A percentile compares a stretch with the other conserved stretches of the same genome.
phyloP scores from a whole-genome alignment of 495 filamentous ascomycete species.

The Darksidea phi region DNA sequence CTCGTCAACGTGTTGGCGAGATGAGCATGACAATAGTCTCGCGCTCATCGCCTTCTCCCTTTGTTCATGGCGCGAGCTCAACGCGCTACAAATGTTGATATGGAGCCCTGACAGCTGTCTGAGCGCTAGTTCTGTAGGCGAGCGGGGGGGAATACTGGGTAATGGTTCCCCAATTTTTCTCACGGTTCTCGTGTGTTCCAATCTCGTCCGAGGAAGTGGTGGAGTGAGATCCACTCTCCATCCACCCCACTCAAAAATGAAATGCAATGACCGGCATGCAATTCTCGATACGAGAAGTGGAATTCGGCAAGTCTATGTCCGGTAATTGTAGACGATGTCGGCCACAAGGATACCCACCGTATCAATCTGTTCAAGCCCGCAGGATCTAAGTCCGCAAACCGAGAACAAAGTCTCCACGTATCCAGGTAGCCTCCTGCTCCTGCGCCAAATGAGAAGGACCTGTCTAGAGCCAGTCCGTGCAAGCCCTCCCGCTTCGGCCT shows the following conservation, averaged over 20 bases:
- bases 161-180: no score
- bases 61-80: conserved; percentile 2
- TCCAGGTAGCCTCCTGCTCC: conserved; percentile 10
- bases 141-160: not conserved
- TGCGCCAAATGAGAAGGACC: not conserved
- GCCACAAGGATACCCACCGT: conserved; percentile 11
- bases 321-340: no score
- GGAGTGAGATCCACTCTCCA: no score
- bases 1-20: not conserved
- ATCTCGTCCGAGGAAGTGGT: no score
- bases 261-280: no score
- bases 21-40: not conserved
- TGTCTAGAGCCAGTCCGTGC: conserved; percentile 7
- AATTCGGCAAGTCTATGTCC: not conserved
- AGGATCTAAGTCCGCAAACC: conserved; percentile 17
- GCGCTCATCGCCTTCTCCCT: not conserved
- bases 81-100: conserved; percentile 7
- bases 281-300: not conserved
- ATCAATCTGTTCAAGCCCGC: conserved; percentile 18
- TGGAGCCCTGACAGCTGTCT: conserved; percentile 20
- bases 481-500: conserved; percentile 12
- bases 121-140: conserved; percentile 1
- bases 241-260: not conserved
- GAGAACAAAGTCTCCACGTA: conserved; percentile 10
- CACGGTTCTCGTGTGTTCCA: no score